A percentile compares a stretch with the other conserved stretches of the same genome.
Evolutionary conservation across 192 early-diverging fungal species (phyloP).

Genomic region (Coemansia sp.): DNA sequence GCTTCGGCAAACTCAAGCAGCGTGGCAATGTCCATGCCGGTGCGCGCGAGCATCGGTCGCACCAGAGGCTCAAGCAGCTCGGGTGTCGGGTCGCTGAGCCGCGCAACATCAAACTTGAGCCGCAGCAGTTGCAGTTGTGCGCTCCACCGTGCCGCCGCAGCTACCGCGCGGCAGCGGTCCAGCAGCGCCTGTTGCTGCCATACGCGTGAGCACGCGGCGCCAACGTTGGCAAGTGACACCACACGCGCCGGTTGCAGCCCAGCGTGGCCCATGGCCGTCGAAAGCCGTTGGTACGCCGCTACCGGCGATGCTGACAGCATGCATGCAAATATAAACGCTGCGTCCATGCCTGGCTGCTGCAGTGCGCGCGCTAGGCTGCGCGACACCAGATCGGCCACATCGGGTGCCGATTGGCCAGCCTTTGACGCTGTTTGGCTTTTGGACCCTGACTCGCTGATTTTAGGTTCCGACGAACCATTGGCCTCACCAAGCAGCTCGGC

Average conservation of each 20-base stretch:
- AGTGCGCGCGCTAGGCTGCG: constrained; percentile 33
- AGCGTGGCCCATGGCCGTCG: constrained; percentile 39
- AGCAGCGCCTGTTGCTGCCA: constrained; percentile 69
- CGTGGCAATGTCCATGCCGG: constrained; percentile 59
- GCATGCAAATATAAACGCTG: constrained; percentile 36
- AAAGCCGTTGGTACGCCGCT: constrained; percentile 36
- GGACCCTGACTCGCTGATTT: background rate
- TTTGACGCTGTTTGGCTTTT: background rate
- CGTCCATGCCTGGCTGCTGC: constrained; percentile 42
- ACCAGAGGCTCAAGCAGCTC: constrained; percentile 58
- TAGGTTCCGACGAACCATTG: background rate
- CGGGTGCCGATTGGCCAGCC: background rate
- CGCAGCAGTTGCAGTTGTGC: constrained; percentile 61
- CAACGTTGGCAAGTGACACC: constrained; percentile 55
- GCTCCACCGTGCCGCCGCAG: constrained; percentile 65
- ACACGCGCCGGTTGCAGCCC: constrained; percentile 40
- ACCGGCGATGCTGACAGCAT: constrained; percentile 29
- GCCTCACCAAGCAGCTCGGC: constrained; percentile 12
- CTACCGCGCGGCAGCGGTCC: constrained; percentile 57
- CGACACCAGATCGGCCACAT: constrained; percentile 7
- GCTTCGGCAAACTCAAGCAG: constrained; percentile 64
- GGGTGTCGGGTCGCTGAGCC: constrained; percentile 46
- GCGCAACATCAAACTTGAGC: constrained; percentile 59
- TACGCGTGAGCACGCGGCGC: constrained; percentile 54
- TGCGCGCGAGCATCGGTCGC: constrained; percentile 58